Evolutionary conservation across 2,329 filamentous ascomycete genomes (phyloP), one percentile per base, ranked within the genome.

Genomic region (Alternaria sp.): DNA sequence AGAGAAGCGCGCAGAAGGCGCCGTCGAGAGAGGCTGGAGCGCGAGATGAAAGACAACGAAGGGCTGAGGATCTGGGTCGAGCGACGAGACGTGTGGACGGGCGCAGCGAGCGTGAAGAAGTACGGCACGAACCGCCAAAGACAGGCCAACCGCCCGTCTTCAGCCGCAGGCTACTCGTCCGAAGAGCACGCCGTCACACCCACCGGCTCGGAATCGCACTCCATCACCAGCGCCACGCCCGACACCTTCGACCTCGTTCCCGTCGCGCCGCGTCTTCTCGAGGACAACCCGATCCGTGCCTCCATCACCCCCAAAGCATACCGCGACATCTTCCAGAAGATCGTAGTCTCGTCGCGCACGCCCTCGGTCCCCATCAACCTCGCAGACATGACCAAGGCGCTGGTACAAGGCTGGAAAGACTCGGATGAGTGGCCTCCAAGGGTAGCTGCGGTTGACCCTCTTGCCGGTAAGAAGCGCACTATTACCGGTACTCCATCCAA

Each of bases 361-460:
- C 95, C 95, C 0, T 90, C 91, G 2, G 92, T 96, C 15, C 95
- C 95, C 4, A 91, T 97, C 74, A 97, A 97, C 71, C 87, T 98
- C 0, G 83, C 86, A 28, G 93, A 97, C 71, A 90, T 97, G 82
- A 88, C 92, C 21, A 87, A 89, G 10, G 89, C 92, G 12, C 92
- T 95, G 68, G 94, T 98, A 1, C 86, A 91, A 26, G 95, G 95
- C 46, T 97, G 95, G 95, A 97, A 96, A 79, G 87, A 92, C 44
- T 93, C 96, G 72, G 94, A 94, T 15, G 93, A 97, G 79, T 98
- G 95, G 95, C 94, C 95, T 5, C 93, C 92, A 1, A 88, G 87
- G 69, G 78, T 85, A 0, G 82, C 82, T 18, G 74, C 85, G 50
- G 71, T 84, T 49, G 83, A 87, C 73, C 78, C 84, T 66, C 81